Evolutionary conservation across 345 rosid species (phyloP).

Genomic region (Pistacia integerrima): DNA sequence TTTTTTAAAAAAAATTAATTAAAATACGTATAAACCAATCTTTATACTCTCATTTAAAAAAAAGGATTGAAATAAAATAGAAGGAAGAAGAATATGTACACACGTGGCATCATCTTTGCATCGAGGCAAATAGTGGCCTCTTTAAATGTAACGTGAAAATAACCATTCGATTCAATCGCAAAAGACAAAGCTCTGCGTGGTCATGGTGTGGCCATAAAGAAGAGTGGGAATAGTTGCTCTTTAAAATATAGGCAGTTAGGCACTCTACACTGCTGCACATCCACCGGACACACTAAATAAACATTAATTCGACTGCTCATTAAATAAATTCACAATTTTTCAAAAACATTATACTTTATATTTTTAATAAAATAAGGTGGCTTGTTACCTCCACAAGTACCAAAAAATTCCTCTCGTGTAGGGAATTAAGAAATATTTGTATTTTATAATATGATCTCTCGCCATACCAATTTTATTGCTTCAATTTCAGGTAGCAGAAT

Average conservation of each 20-base stretch:
- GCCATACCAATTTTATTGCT: background rate
- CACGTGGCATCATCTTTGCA: no score
- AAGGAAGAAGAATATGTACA: no score
- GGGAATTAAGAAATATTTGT: background rate
- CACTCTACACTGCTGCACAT: background rate
- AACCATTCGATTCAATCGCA: no score
- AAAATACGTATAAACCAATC: no score
- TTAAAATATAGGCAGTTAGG: background rate
- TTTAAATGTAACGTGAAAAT: no score
- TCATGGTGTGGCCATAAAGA: background rate
- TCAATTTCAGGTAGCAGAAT: background rate
- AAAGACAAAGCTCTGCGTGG: background rate
- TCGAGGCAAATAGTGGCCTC: no score
- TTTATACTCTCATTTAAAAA: no score
- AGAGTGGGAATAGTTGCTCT: background rate
- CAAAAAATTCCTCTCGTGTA: slow-evolving; percentile 20
- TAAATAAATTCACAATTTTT: background rate
- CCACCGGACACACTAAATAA: background rate
- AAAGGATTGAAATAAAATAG: no score
- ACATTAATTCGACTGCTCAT: background rate
- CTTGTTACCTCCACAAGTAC: slow-evolving; percentile 9
- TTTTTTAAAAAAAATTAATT: no score
- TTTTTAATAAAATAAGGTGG: background rate
- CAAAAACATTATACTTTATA: background rate
- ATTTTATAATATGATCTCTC: background rate